Evolutionary conservation across 345 rosid genomes (phyloP).

Genomic region (Camelina sativa): DNA sequence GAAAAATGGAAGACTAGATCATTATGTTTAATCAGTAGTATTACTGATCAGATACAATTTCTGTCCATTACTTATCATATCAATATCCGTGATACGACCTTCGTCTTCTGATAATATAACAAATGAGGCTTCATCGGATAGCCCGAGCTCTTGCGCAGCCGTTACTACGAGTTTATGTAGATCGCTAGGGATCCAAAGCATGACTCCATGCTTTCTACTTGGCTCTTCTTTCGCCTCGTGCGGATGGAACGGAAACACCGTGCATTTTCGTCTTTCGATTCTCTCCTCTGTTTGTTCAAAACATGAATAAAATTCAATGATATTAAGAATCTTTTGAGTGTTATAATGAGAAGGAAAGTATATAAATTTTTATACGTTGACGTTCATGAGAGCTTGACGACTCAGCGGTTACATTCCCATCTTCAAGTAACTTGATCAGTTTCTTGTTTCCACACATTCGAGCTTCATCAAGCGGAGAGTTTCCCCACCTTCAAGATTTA

Average conservation of each 20-base stretch:
- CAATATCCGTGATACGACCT: conserved; percentile 69
- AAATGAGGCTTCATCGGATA: conserved; percentile 41
- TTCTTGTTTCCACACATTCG: conserved; percentile 79
- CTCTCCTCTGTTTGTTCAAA: conserved; percentile 47
- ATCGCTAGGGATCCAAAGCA: conserved; percentile 68
- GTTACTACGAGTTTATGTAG: conserved; percentile 59
- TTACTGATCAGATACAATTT: conserved; percentile 64
- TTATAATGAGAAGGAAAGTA: not conserved
- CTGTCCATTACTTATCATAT: conserved; percentile 73
- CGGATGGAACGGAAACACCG: conserved; percentile 76
- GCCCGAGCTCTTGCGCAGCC: conserved; percentile 58
- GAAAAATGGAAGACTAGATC: conserved; percentile 15
- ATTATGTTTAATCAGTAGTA: conserved; percentile 30
- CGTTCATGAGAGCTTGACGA: conserved; percentile 43
- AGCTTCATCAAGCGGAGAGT: conserved; percentile 78
- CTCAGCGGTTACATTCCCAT: conserved; percentile 53
- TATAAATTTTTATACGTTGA: conserved; percentile 53
- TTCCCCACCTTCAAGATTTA: conserved; percentile 71
- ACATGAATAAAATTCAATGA: not conserved
- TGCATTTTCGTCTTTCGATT: conserved; percentile 61
- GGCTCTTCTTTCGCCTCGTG: conserved; percentile 50
- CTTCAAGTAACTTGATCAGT: conserved; percentile 77
- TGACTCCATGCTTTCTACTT: conserved; percentile 60
- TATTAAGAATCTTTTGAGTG: not conserved
- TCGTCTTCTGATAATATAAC: conserved; percentile 69